Percentiles rank a stretch among this genome's conserved stretches.
Conservation (phyloP, 2,329 filamentous ascomycete genomes). For the Aspergillus costaricaensis region DNA sequence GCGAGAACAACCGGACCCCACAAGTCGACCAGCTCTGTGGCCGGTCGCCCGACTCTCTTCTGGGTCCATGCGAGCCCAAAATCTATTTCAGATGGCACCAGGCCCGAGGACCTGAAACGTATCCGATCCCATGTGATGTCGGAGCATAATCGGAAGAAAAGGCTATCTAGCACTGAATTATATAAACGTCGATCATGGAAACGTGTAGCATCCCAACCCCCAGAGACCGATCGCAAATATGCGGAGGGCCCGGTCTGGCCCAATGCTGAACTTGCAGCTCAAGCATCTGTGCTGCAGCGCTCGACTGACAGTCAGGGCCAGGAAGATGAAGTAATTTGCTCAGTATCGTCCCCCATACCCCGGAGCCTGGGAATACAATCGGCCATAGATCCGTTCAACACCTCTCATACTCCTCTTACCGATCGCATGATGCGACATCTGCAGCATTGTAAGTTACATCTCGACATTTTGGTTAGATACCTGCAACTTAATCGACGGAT, state of each 20-base stretch:
- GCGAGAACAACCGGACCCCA: neutral
- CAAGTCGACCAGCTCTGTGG: neutral
- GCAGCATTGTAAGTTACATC: neutral
- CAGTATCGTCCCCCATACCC: too few species aligned
- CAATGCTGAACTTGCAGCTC: too few species aligned
- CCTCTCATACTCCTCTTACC: neutral
- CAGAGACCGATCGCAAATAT: too few species aligned
- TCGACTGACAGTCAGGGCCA: too few species aligned
- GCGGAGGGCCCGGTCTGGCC: too few species aligned
- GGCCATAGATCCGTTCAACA: neutral
- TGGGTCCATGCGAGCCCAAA: neutral
- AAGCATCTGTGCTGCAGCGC: too few species aligned
- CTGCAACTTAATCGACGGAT: neutral
- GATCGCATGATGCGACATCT: neutral
- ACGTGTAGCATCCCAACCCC: neutral
- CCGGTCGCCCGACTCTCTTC: too few species aligned
- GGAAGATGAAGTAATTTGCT: too few species aligned
- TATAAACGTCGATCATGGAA: neutral
- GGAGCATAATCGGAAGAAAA: neutral
- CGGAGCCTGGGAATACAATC: neutral
- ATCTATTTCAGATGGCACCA: neutral
- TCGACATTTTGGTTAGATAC: too few species aligned
- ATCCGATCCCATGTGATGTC: neutral
- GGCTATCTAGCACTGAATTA: neutral
- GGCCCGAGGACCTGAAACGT: neutral